Evolutionary conservation across 108 stramenopile genomes (phyloP), one percentile per base, ranked within the genome.

Genomic region (Schizochytrium sp.): DNA sequence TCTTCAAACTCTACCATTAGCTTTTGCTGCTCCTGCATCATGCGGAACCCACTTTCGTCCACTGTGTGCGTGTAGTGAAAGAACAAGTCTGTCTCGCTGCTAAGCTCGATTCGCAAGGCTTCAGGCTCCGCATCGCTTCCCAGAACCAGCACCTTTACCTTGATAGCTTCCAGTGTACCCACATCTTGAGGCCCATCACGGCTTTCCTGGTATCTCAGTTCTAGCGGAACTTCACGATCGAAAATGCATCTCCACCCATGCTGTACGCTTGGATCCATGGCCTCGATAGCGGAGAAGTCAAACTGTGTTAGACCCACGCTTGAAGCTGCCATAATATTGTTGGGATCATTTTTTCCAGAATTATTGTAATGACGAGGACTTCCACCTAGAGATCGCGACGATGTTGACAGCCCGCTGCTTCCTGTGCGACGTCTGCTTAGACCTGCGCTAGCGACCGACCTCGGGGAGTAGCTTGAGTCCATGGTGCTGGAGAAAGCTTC

Each of bases 141-240:
- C 45, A 91, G 72, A 38, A 94, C 72, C 15, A 94, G 91, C 12
- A 95, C 91, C 87, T 94, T 94, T 53, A 93, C 94, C 57, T 94
- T 92, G 15, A 95, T 92, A n/a, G 94, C 93, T 88, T 95, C 94
- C 3, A 95, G 90, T 17, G 94, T 95, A 17, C 94, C 94, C 2
- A 93, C 90, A 15, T 94, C 91, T 56, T 92, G 89, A 10, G 91
- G 90, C 2, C 83, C 94, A 28, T 93, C 92, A 8, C 88, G 88
- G 4, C 56, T 53, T 41, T 93, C 90, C 88, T 90, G 87, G 46
- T n/a, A 94, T 61, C 94, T 73, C 41, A 93, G 61, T 90, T 94
- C 94, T 56, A 94, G 89, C 13, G 94, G 94, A 4, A 93, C 92
- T 49, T 94, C 93, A 46, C 93, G 90, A 49, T 94, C 94, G 59